Evolutionary conservation across 352 stramenopile genomes (phyloP).

Genomic region (Phytopythium cucurbitacearum): DNA sequence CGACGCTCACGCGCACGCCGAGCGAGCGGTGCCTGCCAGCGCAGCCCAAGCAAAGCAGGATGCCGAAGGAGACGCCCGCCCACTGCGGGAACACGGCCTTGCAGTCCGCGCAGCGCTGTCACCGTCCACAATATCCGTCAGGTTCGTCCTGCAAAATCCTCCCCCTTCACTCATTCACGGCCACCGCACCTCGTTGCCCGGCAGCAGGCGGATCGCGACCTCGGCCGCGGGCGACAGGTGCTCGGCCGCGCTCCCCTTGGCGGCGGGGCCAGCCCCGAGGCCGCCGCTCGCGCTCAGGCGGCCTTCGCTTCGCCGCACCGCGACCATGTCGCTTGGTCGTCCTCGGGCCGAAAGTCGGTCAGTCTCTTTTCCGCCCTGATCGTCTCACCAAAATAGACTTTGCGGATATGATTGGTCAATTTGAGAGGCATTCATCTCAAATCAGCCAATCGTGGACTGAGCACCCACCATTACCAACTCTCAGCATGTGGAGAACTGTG

Average conservation of each 20-base stretch:
- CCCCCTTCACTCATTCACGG: neutral
- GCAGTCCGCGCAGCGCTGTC: conserved; percentile 79
- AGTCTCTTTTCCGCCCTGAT: neutral
- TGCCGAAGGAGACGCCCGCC: conserved; percentile 79
- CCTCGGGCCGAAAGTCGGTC: neutral
- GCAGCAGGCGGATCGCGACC: conserved; percentile 54
- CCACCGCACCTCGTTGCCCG: conserved; percentile 67
- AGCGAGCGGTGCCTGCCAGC: conserved; percentile 75
- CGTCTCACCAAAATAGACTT: neutral
- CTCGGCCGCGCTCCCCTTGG: conserved; percentile 1
- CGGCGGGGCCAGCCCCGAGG: neutral
- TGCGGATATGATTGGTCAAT: no score
- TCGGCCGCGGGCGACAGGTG: conserved; percentile 49
- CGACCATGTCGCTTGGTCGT: no score
- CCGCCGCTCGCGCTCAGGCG: neutral
- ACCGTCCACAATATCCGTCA: neutral
- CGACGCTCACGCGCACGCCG: conserved; percentile 77
- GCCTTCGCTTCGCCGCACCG: no score
- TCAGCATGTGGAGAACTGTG: neutral
- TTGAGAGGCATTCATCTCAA: no score
- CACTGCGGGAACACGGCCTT: conserved; percentile 78
- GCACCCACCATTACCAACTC: no score
- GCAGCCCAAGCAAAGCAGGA: conserved; percentile 74
- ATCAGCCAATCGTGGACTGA: no score
- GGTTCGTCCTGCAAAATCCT: neutral